Percentiles rank a stretch among this genome's conserved stretches.
These are phyloP conservation scores for Camellia oleifera DNA, from an alignment of 179 eudicot species.

Conservation along the genomic window DNA sequence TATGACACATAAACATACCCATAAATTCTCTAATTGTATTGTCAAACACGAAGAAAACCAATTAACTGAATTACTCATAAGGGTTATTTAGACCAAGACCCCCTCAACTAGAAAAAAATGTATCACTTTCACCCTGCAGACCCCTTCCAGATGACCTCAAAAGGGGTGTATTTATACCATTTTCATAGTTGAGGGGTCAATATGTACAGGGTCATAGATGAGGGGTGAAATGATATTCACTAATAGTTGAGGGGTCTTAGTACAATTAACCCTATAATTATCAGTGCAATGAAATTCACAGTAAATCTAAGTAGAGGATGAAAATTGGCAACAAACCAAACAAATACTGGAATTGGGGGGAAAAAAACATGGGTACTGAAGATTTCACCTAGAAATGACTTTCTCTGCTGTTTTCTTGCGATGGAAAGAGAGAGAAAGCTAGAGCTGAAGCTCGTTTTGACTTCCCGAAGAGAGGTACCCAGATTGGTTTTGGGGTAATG, in stretches of 20 bases:
- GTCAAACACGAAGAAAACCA: background rate
- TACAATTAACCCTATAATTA: background rate
- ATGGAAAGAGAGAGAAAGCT: constrained; percentile 22
- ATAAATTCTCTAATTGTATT: background rate
- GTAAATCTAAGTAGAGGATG: background rate
- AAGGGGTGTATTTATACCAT: too few relatives aligned
- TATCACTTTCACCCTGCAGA: too few relatives aligned
- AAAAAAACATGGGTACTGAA: background rate
- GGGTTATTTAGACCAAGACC: too few relatives aligned
- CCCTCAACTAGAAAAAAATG: too few relatives aligned
- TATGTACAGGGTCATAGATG: too few relatives aligned
- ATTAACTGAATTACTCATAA: background rate
- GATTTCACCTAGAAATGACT: constrained; percentile 30
- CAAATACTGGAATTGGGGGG: background rate
- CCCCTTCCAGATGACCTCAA: too few relatives aligned
- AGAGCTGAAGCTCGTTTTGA: constrained; percentile 22
- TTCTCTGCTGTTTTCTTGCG: constrained; percentile 24
- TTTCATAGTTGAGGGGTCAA: too few relatives aligned
- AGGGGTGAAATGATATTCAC: too few relatives aligned
- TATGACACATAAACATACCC: background rate
- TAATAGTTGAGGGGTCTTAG: too few relatives aligned
- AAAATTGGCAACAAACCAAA: too few relatives aligned
- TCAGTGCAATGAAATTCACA: background rate
- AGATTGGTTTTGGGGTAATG: constrained; percentile 8
- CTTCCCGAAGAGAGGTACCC: constrained; percentile 12